Base-by-base conservation (phyloP, 768 basidiomycete species). In the Rhodotorula paludigena region DNA sequence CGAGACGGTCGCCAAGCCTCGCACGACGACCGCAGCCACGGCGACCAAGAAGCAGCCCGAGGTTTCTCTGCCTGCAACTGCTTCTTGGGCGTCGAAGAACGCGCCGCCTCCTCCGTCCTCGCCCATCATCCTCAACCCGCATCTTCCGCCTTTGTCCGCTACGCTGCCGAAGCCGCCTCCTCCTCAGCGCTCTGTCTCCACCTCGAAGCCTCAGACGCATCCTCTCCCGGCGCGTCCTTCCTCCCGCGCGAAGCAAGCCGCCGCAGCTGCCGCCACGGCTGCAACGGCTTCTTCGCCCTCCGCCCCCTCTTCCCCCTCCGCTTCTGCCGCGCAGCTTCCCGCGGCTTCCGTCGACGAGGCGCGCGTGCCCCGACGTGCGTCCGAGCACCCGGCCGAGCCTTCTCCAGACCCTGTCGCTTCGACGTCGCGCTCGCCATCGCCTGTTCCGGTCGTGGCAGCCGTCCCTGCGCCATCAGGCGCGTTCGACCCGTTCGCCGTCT, bases 11-110 rank as follows among this genome's bases (percentile, higher is more conserved):
- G 39, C 55, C 21, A 63, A 87, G 49, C 78, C 84, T 8, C 76
- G 82, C 20, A 77, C 80, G 18, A 85, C 86, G 80, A 87, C 86
- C 73, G 81, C 80, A 85, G 77, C 81, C 15, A 85, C 85, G 79
- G 87, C 86, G 73, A 81, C 80, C 85, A 89, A 54, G 87, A 88
- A 71, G 75, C 77, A 33, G 84, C 81, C 84, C 4, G 66, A 69
- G 53, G 66, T 67, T 21, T 63, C 64, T 12, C 53, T 74, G 16
- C 74, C 74, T 21, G 62, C 72, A 14, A 68, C 74, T 18, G 72
- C 74, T 5, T 61, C 68, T 3, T 73, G 74, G 72, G 72, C 74
- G 2, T 68, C 66, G 39, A 68, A 70, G 56, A 63, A 65, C 45
- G 69, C 66, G 5, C 64, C 63, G 25, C 61, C 61, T 25, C 69